phyloP scores from a whole-genome alignment of 306 rosid species.

The Mimosa bimucronata region DNA sequence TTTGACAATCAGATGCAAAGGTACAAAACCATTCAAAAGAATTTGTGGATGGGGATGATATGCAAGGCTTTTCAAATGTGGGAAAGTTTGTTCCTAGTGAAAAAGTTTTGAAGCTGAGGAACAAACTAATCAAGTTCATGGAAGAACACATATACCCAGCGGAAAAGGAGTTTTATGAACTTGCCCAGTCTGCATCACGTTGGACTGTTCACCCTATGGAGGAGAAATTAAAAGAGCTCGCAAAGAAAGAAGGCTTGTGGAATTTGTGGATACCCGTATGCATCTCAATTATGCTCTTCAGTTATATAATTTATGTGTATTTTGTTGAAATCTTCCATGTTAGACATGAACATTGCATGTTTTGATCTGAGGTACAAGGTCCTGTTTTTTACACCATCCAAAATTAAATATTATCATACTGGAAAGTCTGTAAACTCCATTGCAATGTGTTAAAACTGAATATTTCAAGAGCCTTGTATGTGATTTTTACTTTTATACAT shows the following conservation, averaged over 20 bases:
- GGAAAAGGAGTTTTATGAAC: constrained; percentile 84
- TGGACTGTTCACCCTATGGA: constrained; percentile 95
- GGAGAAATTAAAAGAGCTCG: constrained; percentile 86
- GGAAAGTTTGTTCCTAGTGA: constrained; percentile 74
- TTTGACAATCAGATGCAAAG: constrained; percentile 43
- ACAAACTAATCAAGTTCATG: constrained; percentile 77
- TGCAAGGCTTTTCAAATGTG: constrained; percentile 46
- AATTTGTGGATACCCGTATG: constrained; percentile 93
- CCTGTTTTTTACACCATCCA: constrained; percentile 15
- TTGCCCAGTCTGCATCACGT: constrained; percentile 74
- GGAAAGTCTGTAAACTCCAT: not conserved
- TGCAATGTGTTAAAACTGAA: constrained; percentile 8
- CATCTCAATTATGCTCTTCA: constrained; percentile 35
- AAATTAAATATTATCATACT: constrained; percentile 20
- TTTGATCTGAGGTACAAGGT: constrained; percentile 8
- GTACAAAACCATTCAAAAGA: constrained; percentile 42
- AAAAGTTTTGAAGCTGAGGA: constrained; percentile 61
- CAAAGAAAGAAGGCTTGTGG: constrained; percentile 97
- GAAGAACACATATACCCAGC: constrained; percentile 85
- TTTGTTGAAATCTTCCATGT: constrained; percentile 30
- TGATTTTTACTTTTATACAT: constrained; percentile 6
- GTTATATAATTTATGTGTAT: constrained; percentile 28
- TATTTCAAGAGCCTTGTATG: constrained; percentile 20
- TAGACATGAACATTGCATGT: constrained; percentile 20
- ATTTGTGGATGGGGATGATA: constrained; percentile 47